These are phyloP conservation scores for Panellus pusillus DNA, from an alignment of 768 basidiomycete genomes.

Conservation along the genomic window DNA sequence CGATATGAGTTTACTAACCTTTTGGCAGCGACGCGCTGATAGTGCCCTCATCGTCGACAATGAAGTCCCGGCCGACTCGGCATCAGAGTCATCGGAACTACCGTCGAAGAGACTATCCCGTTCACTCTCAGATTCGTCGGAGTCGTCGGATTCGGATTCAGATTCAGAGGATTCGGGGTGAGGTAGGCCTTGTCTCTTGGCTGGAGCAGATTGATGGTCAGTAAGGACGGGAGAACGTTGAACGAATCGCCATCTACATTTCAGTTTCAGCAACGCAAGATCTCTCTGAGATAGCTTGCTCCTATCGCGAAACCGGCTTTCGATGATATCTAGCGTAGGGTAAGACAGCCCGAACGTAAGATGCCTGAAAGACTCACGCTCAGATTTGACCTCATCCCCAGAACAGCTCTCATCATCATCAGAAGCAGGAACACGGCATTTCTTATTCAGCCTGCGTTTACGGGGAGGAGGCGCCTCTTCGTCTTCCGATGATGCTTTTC, in stretches of 20 bases:
- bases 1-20: not conserved
- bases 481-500: not conserved
- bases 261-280: constrained; percentile 54
- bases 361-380: constrained; percentile 39
- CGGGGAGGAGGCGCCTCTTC: not conserved
- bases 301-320: constrained; percentile 61
- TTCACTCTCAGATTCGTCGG: constrained; percentile 37
- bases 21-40: constrained; percentile 55
- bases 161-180: constrained; percentile 31
- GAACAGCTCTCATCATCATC: constrained; percentile 11
- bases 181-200: constrained; percentile 44
- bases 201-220: constrained; percentile 23
- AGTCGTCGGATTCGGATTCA: constrained; percentile 29
- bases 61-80: constrained; percentile 46
- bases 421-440: not conserved
- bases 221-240: constrained; percentile 7
- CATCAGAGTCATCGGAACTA: constrained; percentile 39
- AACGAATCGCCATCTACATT: constrained; percentile 44
- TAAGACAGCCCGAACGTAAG: not conserved
- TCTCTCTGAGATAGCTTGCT: constrained; percentile 63
- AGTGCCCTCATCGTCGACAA: constrained; percentile 65
- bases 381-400: constrained; percentile 16
- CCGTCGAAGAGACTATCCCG: constrained; percentile 37
- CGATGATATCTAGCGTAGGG: constrained; percentile 53
- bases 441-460: constrained; percentile 1